These are phyloP conservation scores for Cucumis variabilis DNA, from an alignment of 331 rosid genomes.

Conservation along the genomic window DNA sequence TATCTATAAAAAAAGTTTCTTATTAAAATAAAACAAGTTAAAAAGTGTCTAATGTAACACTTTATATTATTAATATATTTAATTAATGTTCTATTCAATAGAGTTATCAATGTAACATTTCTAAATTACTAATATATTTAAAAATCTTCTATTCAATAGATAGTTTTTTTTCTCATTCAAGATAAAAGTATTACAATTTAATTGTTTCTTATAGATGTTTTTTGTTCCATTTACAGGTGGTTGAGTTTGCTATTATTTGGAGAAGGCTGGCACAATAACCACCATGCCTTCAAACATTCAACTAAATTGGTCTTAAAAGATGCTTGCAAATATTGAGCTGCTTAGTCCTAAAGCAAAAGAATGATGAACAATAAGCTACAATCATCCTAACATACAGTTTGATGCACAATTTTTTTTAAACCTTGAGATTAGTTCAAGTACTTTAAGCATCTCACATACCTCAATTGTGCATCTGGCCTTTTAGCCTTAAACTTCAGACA, in stretches of 20 bases:
- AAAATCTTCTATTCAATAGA: too few species aligned
- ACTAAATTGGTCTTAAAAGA: conserved; percentile 62
- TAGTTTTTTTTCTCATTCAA: too few species aligned
- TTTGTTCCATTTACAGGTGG: conserved; percentile 44
- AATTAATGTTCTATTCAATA: too few species aligned
- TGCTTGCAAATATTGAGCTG: conserved; percentile 55
- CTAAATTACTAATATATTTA: too few species aligned
- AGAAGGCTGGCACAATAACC: conserved; percentile 69
- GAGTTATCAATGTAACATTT: too few species aligned
- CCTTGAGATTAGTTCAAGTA: not conserved
- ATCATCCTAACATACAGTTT: conserved; percentile 47
- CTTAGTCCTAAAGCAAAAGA: conserved; percentile 78
- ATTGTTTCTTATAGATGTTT: too few species aligned
- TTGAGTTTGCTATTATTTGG: conserved; percentile 68
- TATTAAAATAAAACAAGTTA: too few species aligned
- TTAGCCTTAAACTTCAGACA: not conserved
- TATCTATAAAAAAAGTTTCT: too few species aligned
- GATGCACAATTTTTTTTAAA: not conserved
- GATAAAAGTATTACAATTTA: too few species aligned
- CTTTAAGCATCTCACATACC: not conserved
- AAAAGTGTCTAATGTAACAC: too few species aligned
- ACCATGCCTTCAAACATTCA: conserved; percentile 48
- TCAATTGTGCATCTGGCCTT: conserved; percentile 6
- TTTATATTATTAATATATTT: too few species aligned
- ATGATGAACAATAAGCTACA: conserved; percentile 96